These are phyloP conservation scores for Chlamydomonas applanata DNA, from an alignment of 139 green algal species.

Conservation along the genomic window DNA sequence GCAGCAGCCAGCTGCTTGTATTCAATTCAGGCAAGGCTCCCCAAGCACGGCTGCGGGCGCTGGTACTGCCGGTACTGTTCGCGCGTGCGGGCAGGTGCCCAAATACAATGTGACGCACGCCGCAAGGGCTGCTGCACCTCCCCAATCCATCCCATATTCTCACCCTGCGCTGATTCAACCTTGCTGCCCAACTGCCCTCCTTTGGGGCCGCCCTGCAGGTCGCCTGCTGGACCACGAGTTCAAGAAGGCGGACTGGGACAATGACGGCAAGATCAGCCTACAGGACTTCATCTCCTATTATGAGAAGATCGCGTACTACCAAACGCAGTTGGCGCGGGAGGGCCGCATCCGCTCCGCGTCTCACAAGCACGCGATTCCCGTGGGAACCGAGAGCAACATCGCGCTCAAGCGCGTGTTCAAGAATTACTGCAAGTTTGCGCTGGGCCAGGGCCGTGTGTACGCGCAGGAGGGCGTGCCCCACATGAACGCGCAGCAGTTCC, in stretches of 20 bases:
- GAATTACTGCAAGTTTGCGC: conserved; percentile 48
- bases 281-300: conserved; percentile 40
- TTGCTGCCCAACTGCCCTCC: neutral
- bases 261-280: conserved; percentile 49
- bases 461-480: conserved; percentile 32
- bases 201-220: too few species aligned
- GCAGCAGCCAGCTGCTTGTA: too few species aligned
- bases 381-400: conserved; percentile 37
- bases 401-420: conserved; percentile 52
- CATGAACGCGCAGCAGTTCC: conserved; percentile 59
- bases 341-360: conserved; percentile 37
- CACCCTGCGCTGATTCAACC: neutral
- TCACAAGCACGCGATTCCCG: conserved; percentile 33
- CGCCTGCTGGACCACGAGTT: conserved; percentile 52
- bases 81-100: too few species aligned
- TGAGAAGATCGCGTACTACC: conserved; percentile 45
- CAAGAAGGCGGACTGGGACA: conserved; percentile 53
- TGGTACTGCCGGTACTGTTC: too few species aligned
- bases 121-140: too few species aligned
- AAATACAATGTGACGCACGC: too few species aligned
- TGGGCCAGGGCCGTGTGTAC: conserved; percentile 46
- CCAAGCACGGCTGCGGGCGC: too few species aligned
- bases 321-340: conserved; percentile 38
- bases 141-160: neutral
- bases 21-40: too few species aligned